phyloP scores from a whole-genome alignment of 202 grass and related monocot species.

The Brachypodium distachyon region DNA sequence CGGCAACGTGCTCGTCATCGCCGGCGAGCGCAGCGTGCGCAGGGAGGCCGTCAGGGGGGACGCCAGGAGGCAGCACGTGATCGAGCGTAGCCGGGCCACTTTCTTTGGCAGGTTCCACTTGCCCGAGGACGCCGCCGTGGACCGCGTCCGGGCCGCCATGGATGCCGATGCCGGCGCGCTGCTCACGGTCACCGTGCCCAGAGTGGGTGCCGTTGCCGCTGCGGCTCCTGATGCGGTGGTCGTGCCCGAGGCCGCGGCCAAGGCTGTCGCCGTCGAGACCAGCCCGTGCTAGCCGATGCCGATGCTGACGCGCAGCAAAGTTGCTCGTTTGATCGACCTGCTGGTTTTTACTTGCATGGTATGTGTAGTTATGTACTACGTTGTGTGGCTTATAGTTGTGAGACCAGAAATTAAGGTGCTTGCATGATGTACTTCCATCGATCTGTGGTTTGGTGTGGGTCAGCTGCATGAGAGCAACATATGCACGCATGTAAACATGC shows the following conservation, averaged over 20 bases:
- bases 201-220: not conserved
- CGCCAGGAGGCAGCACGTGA: slow-evolving; percentile 16
- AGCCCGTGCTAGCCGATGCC: not conserved
- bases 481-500: no score
- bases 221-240: no score
- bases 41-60: slow-evolving; percentile 15
- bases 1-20: slow-evolving; percentile 49
- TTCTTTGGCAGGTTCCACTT: slow-evolving; percentile 53
- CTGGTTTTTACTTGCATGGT: not conserved
- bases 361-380: not conserved
- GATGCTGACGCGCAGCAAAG: not conserved
- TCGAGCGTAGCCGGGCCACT: slow-evolving; percentile 48
- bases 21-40: slow-evolving; percentile 30
- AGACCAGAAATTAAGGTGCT: not conserved
- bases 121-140: slow-evolving; percentile 34
- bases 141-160: slow-evolving; percentile 39
- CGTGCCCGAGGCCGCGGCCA: not conserved
- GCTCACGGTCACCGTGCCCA: slow-evolving; percentile 62
- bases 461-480: not conserved
- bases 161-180: slow-evolving; percentile 46
- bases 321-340: not conserved
- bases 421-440: not conserved
- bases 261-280: slow-evolving; percentile 26
- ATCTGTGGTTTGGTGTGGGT: not conserved
- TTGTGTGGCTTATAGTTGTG: not conserved